phyloP scores from a whole-genome alignment of 2,329 filamentous ascomycete genomes.

The Alternaria atra region DNA sequence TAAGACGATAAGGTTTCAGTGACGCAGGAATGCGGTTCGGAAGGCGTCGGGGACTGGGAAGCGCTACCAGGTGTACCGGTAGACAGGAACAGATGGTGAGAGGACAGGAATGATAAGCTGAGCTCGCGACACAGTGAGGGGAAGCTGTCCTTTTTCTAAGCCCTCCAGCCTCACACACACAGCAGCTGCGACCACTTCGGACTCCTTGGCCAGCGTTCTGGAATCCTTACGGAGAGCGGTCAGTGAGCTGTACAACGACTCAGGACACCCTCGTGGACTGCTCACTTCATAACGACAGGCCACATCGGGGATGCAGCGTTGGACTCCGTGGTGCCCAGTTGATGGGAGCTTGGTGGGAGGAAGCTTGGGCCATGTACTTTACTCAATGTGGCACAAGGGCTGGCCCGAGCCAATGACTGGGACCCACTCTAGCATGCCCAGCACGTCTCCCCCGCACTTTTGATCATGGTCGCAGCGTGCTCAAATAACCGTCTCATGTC shows the following conservation, averaged over 20 bases:
- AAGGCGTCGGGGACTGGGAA: constrained; percentile 6
- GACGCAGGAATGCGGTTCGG: constrained; percentile 6
- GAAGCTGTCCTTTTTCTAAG: constrained; percentile 25
- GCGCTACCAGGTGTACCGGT: constrained; percentile 4
- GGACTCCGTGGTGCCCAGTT: constrained; percentile 19
- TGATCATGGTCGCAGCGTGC: constrained; percentile 9
- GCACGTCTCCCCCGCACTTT: constrained; percentile 23
- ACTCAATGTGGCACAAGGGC: constrained; percentile 1
- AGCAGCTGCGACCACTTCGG: constrained; percentile 6
- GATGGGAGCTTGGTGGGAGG: constrained; percentile 6
- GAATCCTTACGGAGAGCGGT: constrained; percentile 16
- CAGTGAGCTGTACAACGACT: constrained; percentile 16
- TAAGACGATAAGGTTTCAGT: constrained; percentile 9
- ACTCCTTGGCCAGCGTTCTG: constrained; percentile 14
- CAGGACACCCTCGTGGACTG: constrained; percentile 7
- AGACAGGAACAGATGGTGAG: constrained; percentile 9
- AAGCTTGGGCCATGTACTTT: constrained; percentile 15
- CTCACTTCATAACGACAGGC: constrained; percentile 14
- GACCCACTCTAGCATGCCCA: constrained; percentile 14
- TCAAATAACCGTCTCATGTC: constrained; percentile 4
- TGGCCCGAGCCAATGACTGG: constrained; percentile 22
- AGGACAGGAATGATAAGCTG: constrained; percentile 8
- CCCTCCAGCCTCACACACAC: constrained; percentile 6
- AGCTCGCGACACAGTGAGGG: constrained; percentile 19
- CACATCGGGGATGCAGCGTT: constrained; percentile 21